Evolutionary conservation across 1,139 yeast species (phyloP).

Genomic region (Scheffersomyces titani): DNA sequence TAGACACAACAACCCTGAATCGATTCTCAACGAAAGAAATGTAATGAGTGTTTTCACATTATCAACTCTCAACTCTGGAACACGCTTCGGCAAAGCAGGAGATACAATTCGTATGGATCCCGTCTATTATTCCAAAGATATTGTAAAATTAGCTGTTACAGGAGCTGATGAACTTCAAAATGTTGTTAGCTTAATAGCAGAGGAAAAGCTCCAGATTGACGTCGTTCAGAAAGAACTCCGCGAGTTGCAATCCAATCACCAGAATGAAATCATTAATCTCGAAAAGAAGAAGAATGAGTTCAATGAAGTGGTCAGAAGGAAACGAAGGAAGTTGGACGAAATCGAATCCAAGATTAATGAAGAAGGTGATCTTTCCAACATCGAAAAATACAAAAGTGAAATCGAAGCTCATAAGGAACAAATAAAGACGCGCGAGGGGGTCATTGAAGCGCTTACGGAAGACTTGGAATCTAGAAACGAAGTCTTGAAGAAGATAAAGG

Average conservation of each 20-base stretch:
- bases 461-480: conserved; percentile 5
- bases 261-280: conserved; percentile 5
- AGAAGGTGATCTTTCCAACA: conserved; percentile 34
- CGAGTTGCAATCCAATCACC: conserved; percentile 15
- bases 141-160: conserved; percentile 30
- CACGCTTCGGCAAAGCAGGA: conserved; percentile 37
- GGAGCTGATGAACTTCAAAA: conserved; percentile 9
- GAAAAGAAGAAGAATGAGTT: conserved; percentile 15
- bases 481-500: conserved; percentile 2
- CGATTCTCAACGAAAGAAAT: conserved; percentile 20
- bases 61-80: conserved; percentile 41
- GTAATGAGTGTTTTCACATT: conserved; percentile 51
- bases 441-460: conserved; percentile 28
- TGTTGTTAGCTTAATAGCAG: conserved; percentile 2
- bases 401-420: conserved; percentile 31
- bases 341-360: conserved; percentile 34
- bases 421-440: conserved; percentile 26
- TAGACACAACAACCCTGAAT: conserved; percentile 20
- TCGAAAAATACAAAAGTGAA: conserved; percentile 30
- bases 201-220: background rate
- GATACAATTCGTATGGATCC: conserved; percentile 63
- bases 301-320: conserved; percentile 17
- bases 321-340: conserved; percentile 15
- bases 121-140: conserved; percentile 36
- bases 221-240: conserved; percentile 1